These are phyloP conservation scores for Sarcodon sp. DNA, from an alignment of 768 basidiomycete genomes.

Conservation along the genomic window DNA sequence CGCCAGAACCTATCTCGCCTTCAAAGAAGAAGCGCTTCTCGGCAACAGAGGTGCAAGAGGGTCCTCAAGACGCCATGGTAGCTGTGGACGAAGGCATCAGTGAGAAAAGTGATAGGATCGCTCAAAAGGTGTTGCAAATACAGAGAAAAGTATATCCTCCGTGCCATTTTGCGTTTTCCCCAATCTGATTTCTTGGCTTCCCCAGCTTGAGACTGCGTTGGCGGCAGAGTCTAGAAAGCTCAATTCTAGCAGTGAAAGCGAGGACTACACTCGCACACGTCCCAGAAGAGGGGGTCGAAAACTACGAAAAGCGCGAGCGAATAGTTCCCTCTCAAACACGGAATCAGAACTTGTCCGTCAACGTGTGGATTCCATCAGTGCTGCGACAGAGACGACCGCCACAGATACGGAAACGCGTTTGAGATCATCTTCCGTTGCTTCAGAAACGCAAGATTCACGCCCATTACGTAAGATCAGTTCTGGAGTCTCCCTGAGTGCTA, in stretches of 20 bases:
- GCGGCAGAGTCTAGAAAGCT: constrained; percentile 16
- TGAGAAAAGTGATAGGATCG: constrained; percentile 76
- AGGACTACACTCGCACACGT: constrained; percentile 6
- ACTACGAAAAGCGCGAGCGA: background rate
- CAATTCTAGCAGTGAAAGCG: constrained; percentile 4
- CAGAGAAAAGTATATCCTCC: constrained; percentile 65
- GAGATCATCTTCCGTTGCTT: no score
- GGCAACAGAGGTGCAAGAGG: background rate
- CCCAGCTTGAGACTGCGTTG: constrained; percentile 65
- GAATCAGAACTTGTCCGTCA: background rate
- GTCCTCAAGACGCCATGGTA: constrained; percentile 58
- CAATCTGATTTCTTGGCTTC: background rate
- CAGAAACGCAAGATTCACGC: background rate
- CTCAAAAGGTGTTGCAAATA: constrained; percentile 78
- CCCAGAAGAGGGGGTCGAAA: constrained; percentile 5
- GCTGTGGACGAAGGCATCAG: constrained; percentile 84
- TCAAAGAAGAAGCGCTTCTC: background rate
- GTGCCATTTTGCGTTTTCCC: constrained; percentile 2
- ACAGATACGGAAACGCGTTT: background rate
- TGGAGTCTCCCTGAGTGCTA: constrained; percentile 17
- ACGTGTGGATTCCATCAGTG: background rate
- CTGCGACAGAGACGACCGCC: background rate
- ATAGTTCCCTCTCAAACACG: background rate
- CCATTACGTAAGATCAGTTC: constrained; percentile 21
- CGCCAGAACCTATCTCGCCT: constrained; percentile 7